Conservation (phyloP, 1,284 basidiomycete genomes). For the Peniophora sp. region DNA sequence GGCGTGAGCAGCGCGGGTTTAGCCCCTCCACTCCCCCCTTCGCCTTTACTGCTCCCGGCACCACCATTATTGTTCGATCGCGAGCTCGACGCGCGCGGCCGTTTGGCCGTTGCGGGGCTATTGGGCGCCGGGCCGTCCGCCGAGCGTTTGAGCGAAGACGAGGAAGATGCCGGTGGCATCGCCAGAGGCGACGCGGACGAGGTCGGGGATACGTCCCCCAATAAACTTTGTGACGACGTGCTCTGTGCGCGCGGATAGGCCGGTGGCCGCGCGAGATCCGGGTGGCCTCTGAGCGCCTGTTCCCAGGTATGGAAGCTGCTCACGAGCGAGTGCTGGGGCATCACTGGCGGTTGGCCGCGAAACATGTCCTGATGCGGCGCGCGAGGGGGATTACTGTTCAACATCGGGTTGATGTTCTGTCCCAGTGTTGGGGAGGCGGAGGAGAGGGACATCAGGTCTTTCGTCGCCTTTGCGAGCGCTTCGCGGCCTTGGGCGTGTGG, state of each 20-base stretch:
- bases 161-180: conserved; percentile 8
- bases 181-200: conserved; percentile 1
- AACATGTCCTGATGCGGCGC: conserved; percentile 15
- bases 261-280: neutral
- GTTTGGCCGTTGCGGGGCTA: conserved; percentile 4
- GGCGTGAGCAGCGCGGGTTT: conserved; percentile 28
- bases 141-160: conserved; percentile 4
- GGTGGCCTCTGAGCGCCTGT: neutral
- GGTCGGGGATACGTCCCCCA: neutral
- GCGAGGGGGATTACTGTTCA: conserved; percentile 19
- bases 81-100: conserved; percentile 1
- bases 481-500: conserved; percentile 33
- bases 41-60: too few species aligned
- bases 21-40: neutral
- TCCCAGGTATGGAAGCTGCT: conserved; percentile 5
- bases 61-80: neutral
- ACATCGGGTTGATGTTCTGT: conserved; percentile 12
- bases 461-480: conserved; percentile 63
- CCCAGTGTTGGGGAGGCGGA: too few species aligned
- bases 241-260: neutral
- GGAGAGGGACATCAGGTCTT: conserved; percentile 60
- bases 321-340: conserved; percentile 9
- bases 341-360: conserved; percentile 14
- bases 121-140: conserved; percentile 5
- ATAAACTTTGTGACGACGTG: neutral